phyloP scores from a whole-genome alignment of 2,329 filamentous ascomycete species.

The Colletotrichum sp. region DNA sequence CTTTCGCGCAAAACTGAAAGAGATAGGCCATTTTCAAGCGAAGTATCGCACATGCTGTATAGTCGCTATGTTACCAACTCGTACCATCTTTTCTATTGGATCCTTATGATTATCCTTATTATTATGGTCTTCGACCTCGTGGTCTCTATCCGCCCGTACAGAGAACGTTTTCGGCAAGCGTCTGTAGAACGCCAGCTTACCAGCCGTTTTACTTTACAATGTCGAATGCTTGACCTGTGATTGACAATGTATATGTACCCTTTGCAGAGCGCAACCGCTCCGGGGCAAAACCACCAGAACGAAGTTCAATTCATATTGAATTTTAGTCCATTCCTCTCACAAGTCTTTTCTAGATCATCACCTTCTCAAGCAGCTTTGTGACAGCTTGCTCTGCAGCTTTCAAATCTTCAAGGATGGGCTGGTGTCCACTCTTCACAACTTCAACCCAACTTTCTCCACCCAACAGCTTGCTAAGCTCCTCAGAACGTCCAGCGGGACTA shows the following conservation, averaged over 20 bases:
- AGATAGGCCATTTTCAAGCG: neutral
- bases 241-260: neutral
- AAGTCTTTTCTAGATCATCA: neutral
- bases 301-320: neutral
- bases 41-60: neutral
- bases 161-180: accelerated
- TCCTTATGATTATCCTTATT: neutral
- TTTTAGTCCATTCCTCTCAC: too few species aligned
- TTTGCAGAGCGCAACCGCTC: neutral
- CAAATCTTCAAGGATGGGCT: neutral
- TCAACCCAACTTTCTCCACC: neutral
- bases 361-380: neutral
- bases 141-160: neutral
- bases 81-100: neutral
- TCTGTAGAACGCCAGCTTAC: neutral
- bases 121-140: neutral
- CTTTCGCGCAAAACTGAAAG: slow-evolving; percentile 2
- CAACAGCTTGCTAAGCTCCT: neutral
- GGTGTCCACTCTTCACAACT: neutral
- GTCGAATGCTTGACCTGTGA: neutral
- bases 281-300: neutral
- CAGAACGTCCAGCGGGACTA: neutral
- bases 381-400: neutral
- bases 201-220: too few species aligned
- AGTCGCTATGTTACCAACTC: neutral